phyloP scores from a whole-genome alignment of 768 basidiomycete species.

The Naganishia randhawae region DNA sequence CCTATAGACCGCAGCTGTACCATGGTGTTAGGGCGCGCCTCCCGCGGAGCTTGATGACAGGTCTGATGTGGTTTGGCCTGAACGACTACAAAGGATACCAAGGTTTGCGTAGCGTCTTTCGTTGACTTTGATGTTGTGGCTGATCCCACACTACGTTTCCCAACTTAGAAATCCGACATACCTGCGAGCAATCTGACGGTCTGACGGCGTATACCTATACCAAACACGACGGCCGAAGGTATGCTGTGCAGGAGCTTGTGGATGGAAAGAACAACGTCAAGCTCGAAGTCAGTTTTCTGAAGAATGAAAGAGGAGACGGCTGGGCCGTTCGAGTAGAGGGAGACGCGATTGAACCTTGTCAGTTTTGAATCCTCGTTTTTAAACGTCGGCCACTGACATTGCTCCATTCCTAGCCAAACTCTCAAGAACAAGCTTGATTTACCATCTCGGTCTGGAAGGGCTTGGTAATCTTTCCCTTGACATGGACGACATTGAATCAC shows the following conservation, averaged over 20 bases:
- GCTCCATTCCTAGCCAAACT: conserved; percentile 47
- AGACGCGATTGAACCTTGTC: conserved; percentile 33
- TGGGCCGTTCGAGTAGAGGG: conserved; percentile 39
- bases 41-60: conserved; percentile 85
- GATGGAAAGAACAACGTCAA: conserved; percentile 79
- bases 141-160: conserved; percentile 17
- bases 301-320: conserved; percentile 67
- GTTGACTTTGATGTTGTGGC: background rate
- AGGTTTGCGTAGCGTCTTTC: conserved; percentile 44
- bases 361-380: conserved; percentile 60
- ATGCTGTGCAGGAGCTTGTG: conserved; percentile 76
- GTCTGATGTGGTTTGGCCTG: conserved; percentile 89
- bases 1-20: conserved; percentile 89
- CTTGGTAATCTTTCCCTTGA: conserved; percentile 61
- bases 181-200: conserved; percentile 81
- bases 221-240: conserved; percentile 76
- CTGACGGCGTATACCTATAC: conserved; percentile 82
- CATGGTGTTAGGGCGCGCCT: conserved; percentile 82
- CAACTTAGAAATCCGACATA: conserved; percentile 72
- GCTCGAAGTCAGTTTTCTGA: conserved; percentile 78
- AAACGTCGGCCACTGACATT: conserved; percentile 48
- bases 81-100: conserved; percentile 68
- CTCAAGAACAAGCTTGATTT: conserved; percentile 71
- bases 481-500: background rate
- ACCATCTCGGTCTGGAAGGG: conserved; percentile 84